Base-by-base conservation (phyloP, 2,329 filamentous ascomycete genomes). In the Botrytis sinoallii region DNA sequence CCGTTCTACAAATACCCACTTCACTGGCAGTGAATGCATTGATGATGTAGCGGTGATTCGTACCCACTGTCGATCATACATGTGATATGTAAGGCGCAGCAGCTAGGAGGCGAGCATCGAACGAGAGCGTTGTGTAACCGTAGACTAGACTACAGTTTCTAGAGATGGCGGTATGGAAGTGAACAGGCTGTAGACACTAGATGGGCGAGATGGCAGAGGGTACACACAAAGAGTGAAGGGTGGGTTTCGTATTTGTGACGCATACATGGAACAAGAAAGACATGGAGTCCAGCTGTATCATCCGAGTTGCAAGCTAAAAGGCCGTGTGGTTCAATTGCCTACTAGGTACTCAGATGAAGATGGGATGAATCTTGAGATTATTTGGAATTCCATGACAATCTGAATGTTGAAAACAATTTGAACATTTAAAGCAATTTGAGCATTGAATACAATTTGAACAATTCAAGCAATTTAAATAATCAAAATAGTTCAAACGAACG, bases 31-130 rank as follows among this genome's bases (percentile, higher is more conserved):
- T 22, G 20, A 46, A 9, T 46, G 44, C 44, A 22, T 46, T 46
- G 44, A 35, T 35, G 63, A 65, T 35, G 42, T 48, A 46, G 63
- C 38, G n/a, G 29, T 46, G 63, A 32, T 46, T 63, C 14, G 22
- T 63, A 59, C 57, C 57, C n/a, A 48, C 29, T 20, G 63, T 35
- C 42, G 63, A 66, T 66, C 44, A 67, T 20, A 67, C 64, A 52
- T 52, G 22, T 67, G 32, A 52, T 14, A 57, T 29, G n/a, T 29
- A n/a, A 52, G 22, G 32, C 32, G 22, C 64, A 67, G 22, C 44
- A 67, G 64, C 22, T 25, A 66, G 44, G 64, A 66, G 64, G 64
- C 29, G 29, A 48, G 7, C n/a, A 22, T 25, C n/a, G 10, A 65
- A 20, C 61, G 63, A 32, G 63, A 42, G 42, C 16, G 18, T 46